phyloP scores from a whole-genome alignment of 495 filamentous ascomycete species.

The Trichocladium uniseriatum region DNA sequence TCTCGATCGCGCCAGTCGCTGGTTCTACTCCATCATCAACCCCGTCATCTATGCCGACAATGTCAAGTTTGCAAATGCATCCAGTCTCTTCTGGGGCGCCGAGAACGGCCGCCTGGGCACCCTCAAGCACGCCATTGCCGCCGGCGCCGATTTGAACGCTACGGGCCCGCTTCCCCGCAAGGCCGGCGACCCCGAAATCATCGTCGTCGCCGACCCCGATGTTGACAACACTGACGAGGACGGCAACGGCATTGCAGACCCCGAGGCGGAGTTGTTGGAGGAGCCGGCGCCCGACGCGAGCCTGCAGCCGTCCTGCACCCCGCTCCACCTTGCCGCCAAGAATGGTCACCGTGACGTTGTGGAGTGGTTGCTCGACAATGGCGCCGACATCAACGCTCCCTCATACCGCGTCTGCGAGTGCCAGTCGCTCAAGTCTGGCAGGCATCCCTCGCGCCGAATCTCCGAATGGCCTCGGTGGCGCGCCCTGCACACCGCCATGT shows the following conservation, averaged over 20 bases:
- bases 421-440: conserved; percentile 11
- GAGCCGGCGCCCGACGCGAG: not conserved
- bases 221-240: not conserved
- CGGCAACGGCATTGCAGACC: conserved; percentile 4
- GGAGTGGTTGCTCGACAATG: conserved; percentile 25
- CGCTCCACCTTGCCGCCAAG: conserved; percentile 27
- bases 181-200: not conserved
- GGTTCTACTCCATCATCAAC: conserved; percentile 16
- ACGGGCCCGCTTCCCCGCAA: conserved; percentile 13
- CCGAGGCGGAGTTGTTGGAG: conserved; percentile 1
- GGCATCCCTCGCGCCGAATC: conserved; percentile 7
- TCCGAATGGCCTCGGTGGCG: conserved; percentile 21
- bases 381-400: conserved; percentile 22
- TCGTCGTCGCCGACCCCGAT: not conserved
- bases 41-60: conserved; percentile 18
- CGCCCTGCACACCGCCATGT: conserved; percentile 31
- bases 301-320: conserved; percentile 16
- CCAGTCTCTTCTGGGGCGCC: conserved; percentile 19
- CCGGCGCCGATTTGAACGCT: conserved; percentile 19
- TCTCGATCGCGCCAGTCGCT: conserved; percentile 12
- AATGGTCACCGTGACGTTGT: conserved; percentile 25
- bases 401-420: conserved; percentile 26
- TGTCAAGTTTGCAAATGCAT: conserved; percentile 6
- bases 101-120: conserved; percentile 20
- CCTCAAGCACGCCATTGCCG: conserved; percentile 18